Evolutionary conservation across 129 eudicot genomes (phyloP), one percentile per base, ranked within the genome.

Genomic region (Flaveria sonorensis): DNA sequence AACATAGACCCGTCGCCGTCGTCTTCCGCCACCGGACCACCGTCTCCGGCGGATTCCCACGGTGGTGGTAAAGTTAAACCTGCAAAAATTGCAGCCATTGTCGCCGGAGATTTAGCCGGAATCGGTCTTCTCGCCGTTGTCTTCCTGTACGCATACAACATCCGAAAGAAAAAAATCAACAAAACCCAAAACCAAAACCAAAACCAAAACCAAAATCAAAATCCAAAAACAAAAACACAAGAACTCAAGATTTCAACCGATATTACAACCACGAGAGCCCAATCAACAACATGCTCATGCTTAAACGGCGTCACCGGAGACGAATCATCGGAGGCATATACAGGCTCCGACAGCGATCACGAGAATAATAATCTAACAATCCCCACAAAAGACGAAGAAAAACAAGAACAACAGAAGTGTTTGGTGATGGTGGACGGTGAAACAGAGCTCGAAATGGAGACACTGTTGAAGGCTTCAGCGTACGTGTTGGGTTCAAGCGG

Each of bases 371-470:
- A 67, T 45, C 28, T 36, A 36, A 36, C 40, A 4, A 36, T 36
- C 40, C 40, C 40, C 40, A 36, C 40, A 24, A 1, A 23, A 32
- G 39, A 47, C 67, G 24, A 75, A 80, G 43, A 2, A 20, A 24
- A 81, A 66, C 32, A 65, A 23, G 67, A 72, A 10, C 78, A 77
- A n/a, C 77, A 65, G 2, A 88, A 77, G 78, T 71, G 72, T 43
- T 73, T 94, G 28, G 87, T 89, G 65, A 94, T 94, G 91, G 96
- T 94, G 39, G 98, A 93, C 47, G 98, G 97, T 0, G 98, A 94
- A 70, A 89, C 97, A 0, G 89, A 91, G 85, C 78, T 94, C 2
- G 97, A 94, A 36, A 63, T 80, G 3, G 98, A 94, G 83, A 89
- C 89, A 2, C 68, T 94, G 77, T 83, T 94, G 62, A 89, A 87